Conservation (phyloP, 78 protist genomes). For the Polysphondylium violaceum region DNA sequence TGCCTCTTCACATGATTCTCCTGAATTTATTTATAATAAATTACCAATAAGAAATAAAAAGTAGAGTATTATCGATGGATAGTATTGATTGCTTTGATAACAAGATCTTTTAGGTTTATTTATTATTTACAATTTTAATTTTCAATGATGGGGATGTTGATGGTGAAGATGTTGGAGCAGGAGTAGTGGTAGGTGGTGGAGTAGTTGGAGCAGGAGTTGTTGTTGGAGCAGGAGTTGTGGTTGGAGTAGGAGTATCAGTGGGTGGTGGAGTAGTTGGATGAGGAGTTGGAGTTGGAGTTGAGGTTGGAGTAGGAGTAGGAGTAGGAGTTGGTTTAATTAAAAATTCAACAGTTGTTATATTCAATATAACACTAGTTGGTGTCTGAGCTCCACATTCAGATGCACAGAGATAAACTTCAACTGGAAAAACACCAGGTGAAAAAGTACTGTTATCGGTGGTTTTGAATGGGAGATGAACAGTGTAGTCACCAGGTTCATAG, state of each 20-base stretch:
- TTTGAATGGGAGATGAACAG: neutral
- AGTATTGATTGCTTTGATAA: neutral
- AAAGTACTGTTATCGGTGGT: slow-evolving; percentile 34
- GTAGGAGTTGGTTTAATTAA: too few species aligned
- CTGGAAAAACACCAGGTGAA: slow-evolving; percentile 50
- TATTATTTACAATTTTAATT: too few species aligned
- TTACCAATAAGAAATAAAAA: slow-evolving; percentile 48
- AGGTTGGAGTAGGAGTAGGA: neutral
- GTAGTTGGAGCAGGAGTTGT: neutral
- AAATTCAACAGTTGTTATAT: slow-evolving; percentile 5
- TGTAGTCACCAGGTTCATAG: slow-evolving; percentile 32
- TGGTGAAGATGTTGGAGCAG: neutral
- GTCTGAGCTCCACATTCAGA: slow-evolving; percentile 55
- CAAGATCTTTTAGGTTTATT: too few species aligned
- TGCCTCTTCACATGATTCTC: slow-evolving; percentile 1
- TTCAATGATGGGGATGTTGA: neutral
- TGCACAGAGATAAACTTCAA: slow-evolving; percentile 40
- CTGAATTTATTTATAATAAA: slow-evolving; percentile 10
- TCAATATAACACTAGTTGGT: slow-evolving; percentile 22
- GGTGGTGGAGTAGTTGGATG: slow-evolving; percentile 5
- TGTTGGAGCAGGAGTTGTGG: neutral
- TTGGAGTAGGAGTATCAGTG: neutral
- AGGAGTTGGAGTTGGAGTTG: slow-evolving; percentile 23
- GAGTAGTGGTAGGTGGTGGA: neutral
- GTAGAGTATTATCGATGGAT: neutral